Percentiles rank a stretch among this genome's conserved stretches.
phyloP scores from a whole-genome alignment of 495 filamentous ascomycete species.

The Polyplosphaeria fusca region DNA sequence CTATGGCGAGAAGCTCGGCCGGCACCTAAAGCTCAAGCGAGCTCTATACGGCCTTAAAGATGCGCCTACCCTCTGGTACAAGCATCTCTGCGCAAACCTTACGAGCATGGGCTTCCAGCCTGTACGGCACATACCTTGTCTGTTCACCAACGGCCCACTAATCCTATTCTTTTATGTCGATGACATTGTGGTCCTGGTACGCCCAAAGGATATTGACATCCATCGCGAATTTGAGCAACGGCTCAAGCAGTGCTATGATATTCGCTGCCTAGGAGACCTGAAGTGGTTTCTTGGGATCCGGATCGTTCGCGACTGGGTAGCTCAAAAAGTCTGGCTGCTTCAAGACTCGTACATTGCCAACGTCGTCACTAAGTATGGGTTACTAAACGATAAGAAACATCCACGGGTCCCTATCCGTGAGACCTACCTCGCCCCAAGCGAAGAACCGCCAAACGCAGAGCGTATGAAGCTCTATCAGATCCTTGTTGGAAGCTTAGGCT shows the following conservation, averaged over 20 bases:
- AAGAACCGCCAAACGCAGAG: not conserved
- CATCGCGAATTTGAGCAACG: not conserved
- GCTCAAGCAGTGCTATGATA: not conserved
- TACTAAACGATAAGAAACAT: not conserved
- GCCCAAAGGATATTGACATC: not conserved
- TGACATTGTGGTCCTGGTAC: constrained; percentile 20
- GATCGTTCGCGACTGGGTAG: not conserved
- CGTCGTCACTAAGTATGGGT: not conserved
- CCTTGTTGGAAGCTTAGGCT: not conserved
- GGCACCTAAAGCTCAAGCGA: not conserved
- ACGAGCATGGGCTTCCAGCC: constrained; percentile 1
- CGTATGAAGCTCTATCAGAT: too few relatives aligned
- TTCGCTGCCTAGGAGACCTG: too few relatives aligned
- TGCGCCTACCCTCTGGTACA: constrained; percentile 16
- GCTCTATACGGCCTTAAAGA: constrained; percentile 23
- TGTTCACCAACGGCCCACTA: constrained; percentile 8
- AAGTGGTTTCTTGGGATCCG: too few relatives aligned
- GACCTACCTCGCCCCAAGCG: not conserved
- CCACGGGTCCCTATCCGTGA: not conserved
- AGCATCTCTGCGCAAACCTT: constrained; percentile 4
- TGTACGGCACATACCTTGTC: not conserved
- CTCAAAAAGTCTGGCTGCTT: constrained; percentile 1
- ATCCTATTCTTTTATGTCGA: constrained; percentile 24
- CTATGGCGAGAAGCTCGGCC: too few relatives aligned
- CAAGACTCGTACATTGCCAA: constrained; percentile 13